Conservation (phyloP, 306 rosid species). For the Potentilla sterilis region DNA sequence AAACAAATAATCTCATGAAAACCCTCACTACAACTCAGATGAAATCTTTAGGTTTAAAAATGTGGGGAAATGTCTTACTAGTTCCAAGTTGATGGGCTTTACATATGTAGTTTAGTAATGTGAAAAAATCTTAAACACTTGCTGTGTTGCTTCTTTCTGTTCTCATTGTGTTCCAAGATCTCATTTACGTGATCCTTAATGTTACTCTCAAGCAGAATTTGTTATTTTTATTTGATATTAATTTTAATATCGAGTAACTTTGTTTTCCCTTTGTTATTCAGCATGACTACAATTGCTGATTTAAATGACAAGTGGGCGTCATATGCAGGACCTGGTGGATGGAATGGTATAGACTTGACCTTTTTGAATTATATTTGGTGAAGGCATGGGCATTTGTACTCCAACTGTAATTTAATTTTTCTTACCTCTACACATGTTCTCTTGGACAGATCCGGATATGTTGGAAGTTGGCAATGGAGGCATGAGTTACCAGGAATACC, state of each 20-base stretch:
- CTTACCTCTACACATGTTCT: constrained; percentile 14
- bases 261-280: constrained; percentile 34
- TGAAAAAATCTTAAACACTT: neutral
- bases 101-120: neutral
- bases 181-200: neutral
- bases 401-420: constrained; percentile 20
- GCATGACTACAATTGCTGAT: constrained; percentile 93
- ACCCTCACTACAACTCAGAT: neutral
- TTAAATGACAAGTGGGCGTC: constrained; percentile 93
- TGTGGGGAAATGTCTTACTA: neutral
- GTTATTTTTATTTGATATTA: neutral
- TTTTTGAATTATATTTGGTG: constrained; percentile 23
- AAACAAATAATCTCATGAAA: neutral
- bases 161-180: neutral
- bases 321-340: constrained; percentile 99
- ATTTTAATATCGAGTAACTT: constrained; percentile 24
- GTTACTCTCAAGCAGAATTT: neutral
- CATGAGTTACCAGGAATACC: constrained; percentile 85
- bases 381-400: constrained; percentile 17
- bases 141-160: neutral
- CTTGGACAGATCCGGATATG: constrained; percentile 88
- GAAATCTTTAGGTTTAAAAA: neutral
- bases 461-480: constrained; percentile 99
- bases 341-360: constrained; percentile 69
- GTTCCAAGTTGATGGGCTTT: constrained; percentile 5